Percentiles rank a stretch among this genome's conserved stretches.
Conservation (phyloP, 2,329 filamentous ascomycete species). For the Penicillium occitanis region DNA sequence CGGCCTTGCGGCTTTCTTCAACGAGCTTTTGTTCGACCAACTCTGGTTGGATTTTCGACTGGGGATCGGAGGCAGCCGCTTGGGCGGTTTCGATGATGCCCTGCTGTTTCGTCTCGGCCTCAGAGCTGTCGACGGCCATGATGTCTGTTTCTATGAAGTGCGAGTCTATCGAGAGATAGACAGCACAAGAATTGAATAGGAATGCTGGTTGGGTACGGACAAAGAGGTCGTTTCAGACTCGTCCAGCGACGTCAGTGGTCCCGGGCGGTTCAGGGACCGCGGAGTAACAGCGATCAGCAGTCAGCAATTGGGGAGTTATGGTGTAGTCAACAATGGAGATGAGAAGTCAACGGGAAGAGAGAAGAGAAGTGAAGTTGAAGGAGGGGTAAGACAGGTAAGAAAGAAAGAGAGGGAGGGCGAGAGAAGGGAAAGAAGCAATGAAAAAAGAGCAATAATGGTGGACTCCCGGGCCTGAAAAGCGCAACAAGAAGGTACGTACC, state of each 20-base stretch:
- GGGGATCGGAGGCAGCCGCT: conserved; percentile 54
- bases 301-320: neutral
- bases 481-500: neutral
- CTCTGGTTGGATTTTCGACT: conserved; percentile 65
- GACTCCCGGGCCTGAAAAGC: neutral
- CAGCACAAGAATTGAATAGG: too few relatives aligned
- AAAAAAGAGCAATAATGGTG: neutral
- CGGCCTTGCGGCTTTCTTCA: conserved; percentile 74
- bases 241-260: conserved; percentile 12
- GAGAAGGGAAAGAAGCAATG: neutral
- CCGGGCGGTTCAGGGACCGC: conserved; percentile 11
- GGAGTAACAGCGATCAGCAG: neutral
- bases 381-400: neutral
- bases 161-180: neutral
- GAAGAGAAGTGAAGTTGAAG: neutral
- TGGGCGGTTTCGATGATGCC: conserved; percentile 74
- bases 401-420: neutral
- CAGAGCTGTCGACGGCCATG: conserved; percentile 26
- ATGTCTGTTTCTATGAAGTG: neutral
- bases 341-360: neutral
- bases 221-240: too few relatives aligned
- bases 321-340: neutral
- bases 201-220: neutral
- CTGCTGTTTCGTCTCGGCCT: conserved; percentile 74
- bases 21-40: conserved; percentile 73